phyloP scores from a whole-genome alignment of 1,139 yeast species.

The Zygosaccharomyces sapae region DNA sequence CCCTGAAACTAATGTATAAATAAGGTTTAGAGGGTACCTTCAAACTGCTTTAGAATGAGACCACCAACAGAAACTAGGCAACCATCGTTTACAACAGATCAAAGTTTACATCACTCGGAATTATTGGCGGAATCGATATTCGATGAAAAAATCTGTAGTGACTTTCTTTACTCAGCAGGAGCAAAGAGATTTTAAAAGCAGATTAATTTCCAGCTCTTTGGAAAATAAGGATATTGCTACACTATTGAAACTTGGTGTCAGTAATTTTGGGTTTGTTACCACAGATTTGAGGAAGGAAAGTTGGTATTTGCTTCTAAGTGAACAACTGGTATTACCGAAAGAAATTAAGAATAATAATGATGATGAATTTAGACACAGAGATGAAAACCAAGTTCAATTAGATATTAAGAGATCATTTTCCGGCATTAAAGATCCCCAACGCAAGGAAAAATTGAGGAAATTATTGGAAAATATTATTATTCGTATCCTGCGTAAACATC shows the following conservation, averaged over 20 bases:
- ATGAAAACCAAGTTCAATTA: slow-evolving; percentile 71
- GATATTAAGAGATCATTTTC: slow-evolving; percentile 75
- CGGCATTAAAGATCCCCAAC: slow-evolving; percentile 24
- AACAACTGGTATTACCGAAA: slow-evolving; percentile 14
- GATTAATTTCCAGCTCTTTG: slow-evolving; percentile 14
- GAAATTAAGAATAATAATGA: background rate
- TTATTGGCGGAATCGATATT: slow-evolving; percentile 19
- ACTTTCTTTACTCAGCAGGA: slow-evolving; percentile 18
- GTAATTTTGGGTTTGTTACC: slow-evolving; percentile 28
- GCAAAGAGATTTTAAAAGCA: slow-evolving; percentile 16
- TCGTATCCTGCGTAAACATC: slow-evolving; percentile 56
- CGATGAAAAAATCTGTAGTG: slow-evolving; percentile 19
- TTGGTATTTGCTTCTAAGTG: slow-evolving; percentile 23
- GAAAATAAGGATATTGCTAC: slow-evolving; percentile 11
- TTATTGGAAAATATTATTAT: slow-evolving; percentile 49
- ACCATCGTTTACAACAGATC: slow-evolving; percentile 3
- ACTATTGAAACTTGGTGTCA: slow-evolving; percentile 22
- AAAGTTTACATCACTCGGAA: slow-evolving; percentile 11
- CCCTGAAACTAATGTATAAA: background rate
- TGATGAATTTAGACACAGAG: slow-evolving; percentile 45
- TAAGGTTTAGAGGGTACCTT: background rate
- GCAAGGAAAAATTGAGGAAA: slow-evolving; percentile 35
- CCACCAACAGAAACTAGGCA: slow-evolving; percentile 1
- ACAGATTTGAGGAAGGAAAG: slow-evolving; percentile 19
- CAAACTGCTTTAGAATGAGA: background rate